A percentile compares a stretch with the other conserved stretches of the same genome.
Conservation (phyloP, 148 eudicot species). For the Nyssa sinensis region DNA sequence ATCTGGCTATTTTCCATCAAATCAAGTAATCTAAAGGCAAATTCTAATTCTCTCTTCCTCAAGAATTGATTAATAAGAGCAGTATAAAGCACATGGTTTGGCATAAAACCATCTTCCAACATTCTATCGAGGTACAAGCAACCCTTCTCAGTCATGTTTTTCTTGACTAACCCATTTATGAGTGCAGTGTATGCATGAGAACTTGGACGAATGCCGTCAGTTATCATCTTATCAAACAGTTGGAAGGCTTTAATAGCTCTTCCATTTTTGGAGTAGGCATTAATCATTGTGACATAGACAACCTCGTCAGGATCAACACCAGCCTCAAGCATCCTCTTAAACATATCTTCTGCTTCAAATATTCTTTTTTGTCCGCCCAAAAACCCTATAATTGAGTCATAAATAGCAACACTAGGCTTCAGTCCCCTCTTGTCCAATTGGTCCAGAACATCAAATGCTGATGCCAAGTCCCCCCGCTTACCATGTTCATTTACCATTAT, state of each 20-base stretch:
- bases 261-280: constrained; percentile 41
- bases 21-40: constrained; percentile 33
- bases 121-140: constrained; percentile 35
- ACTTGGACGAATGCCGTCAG: constrained; percentile 32
- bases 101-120: constrained; percentile 44
- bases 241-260: constrained; percentile 29
- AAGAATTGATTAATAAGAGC: constrained; percentile 40
- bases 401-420: constrained; percentile 38
- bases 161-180: constrained; percentile 43
- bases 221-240: constrained; percentile 36
- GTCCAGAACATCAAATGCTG: constrained; percentile 29
- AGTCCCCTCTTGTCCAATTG: constrained; percentile 31
- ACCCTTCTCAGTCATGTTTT: constrained; percentile 37
- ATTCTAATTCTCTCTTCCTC: constrained; percentile 35
- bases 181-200: constrained; percentile 42
- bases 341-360: constrained; percentile 30
- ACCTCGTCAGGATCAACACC: constrained; percentile 42
- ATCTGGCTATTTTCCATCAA: constrained; percentile 42
- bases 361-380: constrained; percentile 36
- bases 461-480: constrained; percentile 27
- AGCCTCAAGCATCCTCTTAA: constrained; percentile 35
- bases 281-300: constrained; percentile 38
- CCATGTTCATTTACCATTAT: constrained; percentile 36
- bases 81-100: constrained; percentile 39
- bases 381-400: constrained; percentile 32